phyloP scores from a whole-genome alignment of 176 grass and related monocot species.

The Miscanthus lutarioriparius region DNA sequence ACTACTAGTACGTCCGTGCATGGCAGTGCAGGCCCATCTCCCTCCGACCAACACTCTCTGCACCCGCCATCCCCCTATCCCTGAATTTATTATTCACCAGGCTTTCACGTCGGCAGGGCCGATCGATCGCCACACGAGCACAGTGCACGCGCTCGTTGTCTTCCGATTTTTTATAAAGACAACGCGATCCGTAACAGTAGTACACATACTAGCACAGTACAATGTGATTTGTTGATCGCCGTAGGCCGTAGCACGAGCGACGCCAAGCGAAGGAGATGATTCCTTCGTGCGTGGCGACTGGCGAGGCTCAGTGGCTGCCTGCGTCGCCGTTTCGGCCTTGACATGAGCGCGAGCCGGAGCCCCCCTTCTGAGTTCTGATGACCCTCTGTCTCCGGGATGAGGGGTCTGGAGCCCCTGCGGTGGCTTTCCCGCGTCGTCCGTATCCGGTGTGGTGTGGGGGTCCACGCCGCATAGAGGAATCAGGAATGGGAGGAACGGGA shows the following conservation, averaged over 20 bases:
- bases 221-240: neutral
- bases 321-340: neutral
- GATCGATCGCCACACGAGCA: neutral
- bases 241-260: too few relatives aligned
- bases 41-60: constrained; percentile 40
- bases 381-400: neutral
- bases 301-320: too few relatives aligned
- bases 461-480: constrained; percentile 23
- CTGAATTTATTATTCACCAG: neutral
- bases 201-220: neutral
- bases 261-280: too few relatives aligned
- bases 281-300: too few relatives aligned
- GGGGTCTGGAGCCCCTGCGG: neutral
- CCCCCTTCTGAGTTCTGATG: neutral
- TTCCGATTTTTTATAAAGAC: neutral
- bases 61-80: constrained; percentile 29
- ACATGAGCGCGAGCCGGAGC: neutral
- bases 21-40: neutral
- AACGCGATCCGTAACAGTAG: constrained; percentile 1
- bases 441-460: constrained; percentile 21
- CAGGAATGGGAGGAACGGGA: constrained; percentile 4
- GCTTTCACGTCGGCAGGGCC: neutral
- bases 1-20: neutral
- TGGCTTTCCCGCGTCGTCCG: constrained; percentile 24
- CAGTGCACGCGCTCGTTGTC: neutral